A percentile compares a stretch with the other conserved stretches of the same genome.
phyloP scores from a whole-genome alignment of 2,329 filamentous ascomycete species.

The Cadophora sp. region DNA sequence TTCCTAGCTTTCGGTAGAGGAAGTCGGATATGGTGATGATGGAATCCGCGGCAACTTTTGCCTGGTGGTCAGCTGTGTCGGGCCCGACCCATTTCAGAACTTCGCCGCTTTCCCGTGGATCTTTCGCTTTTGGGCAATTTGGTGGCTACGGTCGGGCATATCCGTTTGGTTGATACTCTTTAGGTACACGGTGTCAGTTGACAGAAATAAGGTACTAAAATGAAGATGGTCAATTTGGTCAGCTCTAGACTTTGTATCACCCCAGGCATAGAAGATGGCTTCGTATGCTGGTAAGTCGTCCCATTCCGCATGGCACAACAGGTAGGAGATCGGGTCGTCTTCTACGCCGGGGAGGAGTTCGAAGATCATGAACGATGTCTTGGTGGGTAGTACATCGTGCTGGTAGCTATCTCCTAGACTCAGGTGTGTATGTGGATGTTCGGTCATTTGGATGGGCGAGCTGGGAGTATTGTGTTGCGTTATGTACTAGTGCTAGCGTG shows the following conservation, averaged over 20 bases:
- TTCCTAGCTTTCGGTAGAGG: slow-evolving; percentile 25
- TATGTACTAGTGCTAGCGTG: too few relatives aligned
- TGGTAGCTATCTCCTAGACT: slow-evolving; percentile 10
- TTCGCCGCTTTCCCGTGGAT: slow-evolving; percentile 41
- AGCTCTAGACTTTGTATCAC: slow-evolving; percentile 29
- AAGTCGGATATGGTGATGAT: slow-evolving; percentile 27
- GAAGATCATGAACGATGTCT: slow-evolving; percentile 33
- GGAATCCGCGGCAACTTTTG: slow-evolving; percentile 20
- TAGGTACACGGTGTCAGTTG: slow-evolving; percentile 14
- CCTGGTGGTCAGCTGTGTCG: slow-evolving; percentile 23
- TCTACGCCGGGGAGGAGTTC: slow-evolving; percentile 28
- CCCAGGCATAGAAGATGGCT: slow-evolving; percentile 42
- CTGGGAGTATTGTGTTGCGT: too few relatives aligned
- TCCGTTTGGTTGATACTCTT: slow-evolving; percentile 41
- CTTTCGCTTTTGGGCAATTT: slow-evolving; percentile 42
- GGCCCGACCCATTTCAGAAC: slow-evolving; percentile 43
- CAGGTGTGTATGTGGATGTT: too few relatives aligned
- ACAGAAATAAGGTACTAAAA: slow-evolving; percentile 24
- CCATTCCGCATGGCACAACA: slow-evolving; percentile 31
- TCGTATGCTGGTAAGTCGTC: slow-evolving; percentile 34
- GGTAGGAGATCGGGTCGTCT: slow-evolving; percentile 28
- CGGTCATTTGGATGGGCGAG: too few relatives aligned
- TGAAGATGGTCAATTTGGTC: too few relatives aligned
- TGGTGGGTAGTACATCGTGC: slow-evolving; percentile 27
- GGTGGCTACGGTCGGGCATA: slow-evolving; percentile 36